A percentile compares a stretch with the other conserved stretches of the same genome.
Evolutionary conservation across 257 asterid genomes (phyloP).

Genomic region (Rehmannia glutinosa): DNA sequence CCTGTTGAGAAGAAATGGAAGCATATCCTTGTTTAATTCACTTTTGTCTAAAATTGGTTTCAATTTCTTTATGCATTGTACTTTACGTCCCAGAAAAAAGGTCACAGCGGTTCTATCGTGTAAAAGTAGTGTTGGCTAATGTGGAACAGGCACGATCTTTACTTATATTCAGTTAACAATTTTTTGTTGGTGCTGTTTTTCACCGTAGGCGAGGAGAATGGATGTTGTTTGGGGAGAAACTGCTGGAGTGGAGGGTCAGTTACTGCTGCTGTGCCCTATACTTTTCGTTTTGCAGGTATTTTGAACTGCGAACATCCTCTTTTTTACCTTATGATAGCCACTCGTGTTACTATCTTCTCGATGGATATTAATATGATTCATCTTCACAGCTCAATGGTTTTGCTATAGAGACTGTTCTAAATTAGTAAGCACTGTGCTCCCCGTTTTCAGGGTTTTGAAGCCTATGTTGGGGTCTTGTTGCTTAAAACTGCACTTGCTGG

Average conservation of each 20-base stretch:
- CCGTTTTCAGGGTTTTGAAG: constrained; percentile 76
- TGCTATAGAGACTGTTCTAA: not conserved
- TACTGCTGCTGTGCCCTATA: constrained; percentile 65
- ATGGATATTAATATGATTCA: not conserved
- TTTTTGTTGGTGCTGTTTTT: not conserved
- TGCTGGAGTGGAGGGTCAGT: constrained; percentile 95
- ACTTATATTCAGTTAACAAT: not conserved
- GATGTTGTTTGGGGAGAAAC: constrained; percentile 99
- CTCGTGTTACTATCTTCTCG: not conserved
- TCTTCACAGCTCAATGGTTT: not conserved
- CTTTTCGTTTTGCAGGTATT: constrained; percentile 81
- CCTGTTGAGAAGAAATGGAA: not conserved
- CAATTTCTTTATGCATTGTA: not conserved
- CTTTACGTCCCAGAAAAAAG: too few relatives aligned
- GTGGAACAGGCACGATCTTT: not conserved
- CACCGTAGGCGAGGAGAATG: constrained; percentile 86
- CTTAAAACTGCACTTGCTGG: constrained; percentile 82
- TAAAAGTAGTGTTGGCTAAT: too few relatives aligned
- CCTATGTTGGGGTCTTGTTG: constrained; percentile 78
- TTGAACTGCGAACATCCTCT: not conserved
- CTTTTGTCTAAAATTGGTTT: constrained; percentile 7
- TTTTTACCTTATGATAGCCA: not conserved
- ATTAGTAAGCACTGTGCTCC: constrained; percentile 1
- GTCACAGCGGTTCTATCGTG: too few relatives aligned
- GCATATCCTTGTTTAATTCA: not conserved